phyloP scores from a whole-genome alignment of 768 basidiomycete genomes.

The Kwoniella heveanensis region DNA sequence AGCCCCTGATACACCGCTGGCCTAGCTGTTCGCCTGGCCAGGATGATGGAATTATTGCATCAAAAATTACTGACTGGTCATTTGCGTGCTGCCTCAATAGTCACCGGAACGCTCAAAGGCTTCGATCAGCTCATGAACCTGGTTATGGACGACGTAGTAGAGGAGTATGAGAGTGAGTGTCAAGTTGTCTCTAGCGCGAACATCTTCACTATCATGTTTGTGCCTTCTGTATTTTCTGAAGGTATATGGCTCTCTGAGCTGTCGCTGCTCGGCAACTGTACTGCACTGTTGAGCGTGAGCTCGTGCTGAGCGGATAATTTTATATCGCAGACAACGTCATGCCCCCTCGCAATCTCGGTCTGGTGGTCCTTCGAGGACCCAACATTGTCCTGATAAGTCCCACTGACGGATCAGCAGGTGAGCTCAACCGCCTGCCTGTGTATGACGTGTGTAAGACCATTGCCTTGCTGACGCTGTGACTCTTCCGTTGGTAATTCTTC shows the following conservation, averaged over 20 bases:
- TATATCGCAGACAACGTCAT: slow-evolving; percentile 60
- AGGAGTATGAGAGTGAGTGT: slow-evolving; percentile 69
- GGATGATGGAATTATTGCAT: no score
- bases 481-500: background rate
- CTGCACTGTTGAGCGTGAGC: no score
- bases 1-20: no score
- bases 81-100: slow-evolving; percentile 63
- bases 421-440: slow-evolving; percentile 3
- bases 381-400: slow-evolving; percentile 93
- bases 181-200: no score
- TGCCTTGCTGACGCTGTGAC: background rate
- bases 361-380: slow-evolving; percentile 88
- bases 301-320: no score
- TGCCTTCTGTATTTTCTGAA: no score
- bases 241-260: no score
- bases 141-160: slow-evolving; percentile 92
- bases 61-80: no score
- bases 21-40: background rate
- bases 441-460: background rate
- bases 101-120: slow-evolving; percentile 89
- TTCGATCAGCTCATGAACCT: slow-evolving; percentile 95
- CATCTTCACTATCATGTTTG: no score
- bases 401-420: slow-evolving; percentile 81
- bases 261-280: no score
- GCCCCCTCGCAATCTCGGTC: slow-evolving; percentile 63